A percentile compares a stretch with the other conserved stretches of the same genome.
phyloP scores from a whole-genome alignment of 1,139 yeast genomes.

The Zygosaccharomyces sapae region DNA sequence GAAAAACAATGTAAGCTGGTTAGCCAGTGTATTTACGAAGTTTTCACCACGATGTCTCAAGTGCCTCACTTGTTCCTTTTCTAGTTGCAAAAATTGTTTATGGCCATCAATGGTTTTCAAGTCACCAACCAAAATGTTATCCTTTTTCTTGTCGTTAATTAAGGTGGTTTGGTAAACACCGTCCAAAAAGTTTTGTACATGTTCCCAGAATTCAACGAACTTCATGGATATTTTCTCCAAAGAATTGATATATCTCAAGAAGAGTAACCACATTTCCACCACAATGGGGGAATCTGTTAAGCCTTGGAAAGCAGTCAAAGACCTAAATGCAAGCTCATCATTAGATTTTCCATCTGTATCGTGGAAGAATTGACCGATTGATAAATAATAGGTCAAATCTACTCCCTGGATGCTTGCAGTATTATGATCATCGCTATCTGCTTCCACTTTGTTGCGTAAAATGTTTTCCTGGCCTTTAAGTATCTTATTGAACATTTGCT shows the following conservation, averaged over 20 bases:
- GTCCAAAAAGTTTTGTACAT: constrained; percentile 43
- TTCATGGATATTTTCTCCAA: constrained; percentile 34
- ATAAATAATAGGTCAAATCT: constrained; percentile 28
- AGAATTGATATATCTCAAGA: constrained; percentile 45
- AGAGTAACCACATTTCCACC: constrained; percentile 52
- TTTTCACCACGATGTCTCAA: constrained; percentile 39
- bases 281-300: constrained; percentile 46
- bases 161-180: constrained; percentile 43
- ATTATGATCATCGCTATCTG: constrained; percentile 25
- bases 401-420: constrained; percentile 29
- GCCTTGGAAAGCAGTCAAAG: constrained; percentile 19
- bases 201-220: constrained; percentile 46
- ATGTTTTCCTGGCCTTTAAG: constrained; percentile 37
- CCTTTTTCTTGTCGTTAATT: constrained; percentile 44
- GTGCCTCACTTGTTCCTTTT: constrained; percentile 38
- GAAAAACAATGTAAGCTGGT: constrained; percentile 39
- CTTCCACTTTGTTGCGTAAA: constrained; percentile 29
- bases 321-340: constrained; percentile 5
- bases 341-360: constrained; percentile 10
- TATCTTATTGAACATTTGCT: constrained; percentile 37
- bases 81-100: constrained; percentile 35
- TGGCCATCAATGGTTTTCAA: constrained; percentile 28
- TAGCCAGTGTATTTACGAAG: constrained; percentile 37
- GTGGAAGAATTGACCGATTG: constrained; percentile 24
- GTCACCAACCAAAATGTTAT: constrained; percentile 33